Evolutionary conservation across 1,284 basidiomycete genomes (phyloP), one percentile per base, ranked within the genome.

Genomic region (Calocybe gambosa): DNA sequence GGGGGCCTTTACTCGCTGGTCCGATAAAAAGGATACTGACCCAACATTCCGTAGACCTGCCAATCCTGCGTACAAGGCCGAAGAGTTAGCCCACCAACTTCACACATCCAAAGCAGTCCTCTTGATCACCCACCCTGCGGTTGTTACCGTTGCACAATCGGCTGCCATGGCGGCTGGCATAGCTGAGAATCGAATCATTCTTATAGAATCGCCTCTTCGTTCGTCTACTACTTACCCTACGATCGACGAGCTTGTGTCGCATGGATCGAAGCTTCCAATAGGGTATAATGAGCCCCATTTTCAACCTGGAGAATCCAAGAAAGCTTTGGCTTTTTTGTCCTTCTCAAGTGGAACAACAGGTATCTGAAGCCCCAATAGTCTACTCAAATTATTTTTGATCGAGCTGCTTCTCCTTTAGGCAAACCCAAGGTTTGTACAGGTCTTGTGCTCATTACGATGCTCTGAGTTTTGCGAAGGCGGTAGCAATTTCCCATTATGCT

Each of bases 311-410:
- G 87, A 90, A 62, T 79, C 69, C 15, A 79, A 73, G 61, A 79
- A 69, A 6, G 82, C 82, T 50, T 55, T 89, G 4, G 89, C 89
- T 0, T 82, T 91, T 53, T 64, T 89, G 31, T 81, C 74, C 42
- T 89, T 91, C 61, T 89, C 85, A 0, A 87, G 82, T 47, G 89
- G 89, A 13, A 92, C 89, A 1, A 92, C 89, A 41, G 73, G 73
- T 68, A 37, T 19, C 15, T 3, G 4, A 7, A 9, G 9, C 10
- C 9, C 10, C 28, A 10, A 2, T 5, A 12, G n/a, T 39, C 15
- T 34, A 7, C 15, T 34, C 2, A 8, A 34, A 3, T 6, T 34
- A 3, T 2, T 13, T 34, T n/a, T 5, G 15, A 34, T 16, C 31
- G 25, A 10, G 25, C 25, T 26, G 25, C 23, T 36, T 33, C 13